Conservation (phyloP, 2,329 filamentous ascomycete genomes). For the Fusarium decemcellulare region DNA sequence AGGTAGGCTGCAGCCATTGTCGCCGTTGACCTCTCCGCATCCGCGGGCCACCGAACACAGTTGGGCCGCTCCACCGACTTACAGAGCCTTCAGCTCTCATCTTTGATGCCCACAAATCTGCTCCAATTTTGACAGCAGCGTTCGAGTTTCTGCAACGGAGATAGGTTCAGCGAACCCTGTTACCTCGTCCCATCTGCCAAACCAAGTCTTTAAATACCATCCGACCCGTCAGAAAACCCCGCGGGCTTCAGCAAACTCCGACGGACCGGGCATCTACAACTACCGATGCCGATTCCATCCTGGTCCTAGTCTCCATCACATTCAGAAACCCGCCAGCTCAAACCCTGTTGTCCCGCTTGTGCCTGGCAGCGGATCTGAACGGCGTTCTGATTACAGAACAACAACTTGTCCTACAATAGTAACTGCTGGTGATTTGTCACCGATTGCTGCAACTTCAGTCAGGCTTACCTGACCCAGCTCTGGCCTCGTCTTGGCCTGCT, state of each 20-base stretch:
- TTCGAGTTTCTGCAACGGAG: neutral
- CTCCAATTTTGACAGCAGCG: neutral
- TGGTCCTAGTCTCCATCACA: slow-evolving; percentile 17
- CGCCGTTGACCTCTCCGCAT: slow-evolving; percentile 2
- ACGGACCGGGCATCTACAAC: slow-evolving; percentile 28
- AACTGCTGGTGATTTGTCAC: slow-evolving; percentile 16
- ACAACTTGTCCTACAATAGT: slow-evolving; percentile 24
- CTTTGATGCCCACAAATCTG: slow-evolving; percentile 2
- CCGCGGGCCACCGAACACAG: slow-evolving; percentile 20
- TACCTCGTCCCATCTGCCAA: neutral
- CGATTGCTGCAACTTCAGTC: neutral
- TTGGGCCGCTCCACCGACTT: neutral
- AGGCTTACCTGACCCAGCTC: slow-evolving; percentile 4
- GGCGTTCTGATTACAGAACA: too few relatives aligned
- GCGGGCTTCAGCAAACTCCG: slow-evolving; percentile 9
- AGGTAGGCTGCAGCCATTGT: neutral
- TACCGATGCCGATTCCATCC: slow-evolving; percentile 26
- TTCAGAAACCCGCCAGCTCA: neutral
- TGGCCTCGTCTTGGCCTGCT: neutral
- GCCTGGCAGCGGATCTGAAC: neutral
- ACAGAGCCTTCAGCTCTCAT: neutral
- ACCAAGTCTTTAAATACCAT: neutral
- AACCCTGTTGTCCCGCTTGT: neutral
- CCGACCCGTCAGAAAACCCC: neutral
- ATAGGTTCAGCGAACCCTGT: neutral